A percentile compares a stretch with the other conserved stretches of the same genome.
phyloP scores from a whole-genome alignment of 2,329 filamentous ascomycete species.

The Xylogone sp. region DNA sequence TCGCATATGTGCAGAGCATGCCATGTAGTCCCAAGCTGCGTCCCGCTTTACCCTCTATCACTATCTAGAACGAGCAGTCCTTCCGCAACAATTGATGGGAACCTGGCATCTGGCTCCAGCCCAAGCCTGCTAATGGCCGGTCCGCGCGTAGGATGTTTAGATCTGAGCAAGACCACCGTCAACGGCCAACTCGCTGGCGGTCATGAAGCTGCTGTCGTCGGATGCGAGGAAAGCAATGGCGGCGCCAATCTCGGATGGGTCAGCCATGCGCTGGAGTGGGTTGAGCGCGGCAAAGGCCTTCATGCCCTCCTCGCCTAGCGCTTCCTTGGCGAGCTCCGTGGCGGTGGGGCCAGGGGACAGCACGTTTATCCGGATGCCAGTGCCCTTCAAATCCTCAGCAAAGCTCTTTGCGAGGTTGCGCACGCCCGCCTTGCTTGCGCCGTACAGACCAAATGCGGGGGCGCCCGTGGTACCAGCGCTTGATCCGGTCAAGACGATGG shows the following conservation, averaged over 20 bases:
- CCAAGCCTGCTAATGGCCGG: slow-evolving; percentile 3
- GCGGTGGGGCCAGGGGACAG: slow-evolving; percentile 17
- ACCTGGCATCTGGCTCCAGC: slow-evolving; percentile 5
- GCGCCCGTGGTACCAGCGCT: slow-evolving; percentile 18
- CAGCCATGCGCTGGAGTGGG: slow-evolving; percentile 12
- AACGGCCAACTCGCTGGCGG: slow-evolving; percentile 12
- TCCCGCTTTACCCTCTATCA: slow-evolving; percentile 3
- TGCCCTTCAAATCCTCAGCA: slow-evolving; percentile 13
- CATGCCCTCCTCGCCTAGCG: slow-evolving; percentile 12
- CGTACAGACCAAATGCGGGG: slow-evolving; percentile 12
- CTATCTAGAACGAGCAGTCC: not conserved
- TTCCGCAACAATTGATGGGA: slow-evolving; percentile 1
- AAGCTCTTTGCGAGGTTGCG: slow-evolving; percentile 15
- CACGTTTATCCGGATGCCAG: slow-evolving; percentile 23
- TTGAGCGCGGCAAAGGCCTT: slow-evolving; percentile 11
- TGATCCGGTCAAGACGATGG: slow-evolving; percentile 17
- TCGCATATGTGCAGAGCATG: not conserved
- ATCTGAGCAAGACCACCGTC: slow-evolving; percentile 13
- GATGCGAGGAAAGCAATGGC: slow-evolving; percentile 13
- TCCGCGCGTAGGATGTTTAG: slow-evolving; percentile 1
- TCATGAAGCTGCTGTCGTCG: slow-evolving; percentile 14
- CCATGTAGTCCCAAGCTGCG: slow-evolving; percentile 2
- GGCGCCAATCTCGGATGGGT: slow-evolving; percentile 12
- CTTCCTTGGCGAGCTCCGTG: slow-evolving; percentile 13
- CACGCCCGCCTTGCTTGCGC: slow-evolving; percentile 17